Evolutionary conservation across 2,329 filamentous ascomycete genomes (phyloP).

Genomic region (Ophidiomyces ophidiicola): DNA sequence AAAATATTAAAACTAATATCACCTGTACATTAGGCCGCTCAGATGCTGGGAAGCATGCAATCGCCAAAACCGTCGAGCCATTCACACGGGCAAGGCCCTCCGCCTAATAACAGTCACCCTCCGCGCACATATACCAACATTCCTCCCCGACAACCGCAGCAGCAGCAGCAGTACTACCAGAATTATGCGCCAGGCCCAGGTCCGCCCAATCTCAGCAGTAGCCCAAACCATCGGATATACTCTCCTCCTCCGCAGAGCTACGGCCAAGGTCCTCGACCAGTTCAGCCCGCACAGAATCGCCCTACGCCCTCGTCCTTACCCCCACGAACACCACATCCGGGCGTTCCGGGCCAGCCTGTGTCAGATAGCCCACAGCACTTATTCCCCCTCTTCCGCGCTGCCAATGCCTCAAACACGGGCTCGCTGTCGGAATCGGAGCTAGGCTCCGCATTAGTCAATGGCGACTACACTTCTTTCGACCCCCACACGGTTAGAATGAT

Average conservation of each 20-base stretch:
- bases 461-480: slow-evolving; percentile 91
- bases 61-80: slow-evolving; percentile 15
- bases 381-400: slow-evolving; percentile 74
- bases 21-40: slow-evolving; percentile 30
- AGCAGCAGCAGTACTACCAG: slow-evolving; percentile 8
- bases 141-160: background rate
- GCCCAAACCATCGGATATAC: slow-evolving; percentile 29
- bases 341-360: slow-evolving; percentile 28
- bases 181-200: slow-evolving; percentile 23
- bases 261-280: slow-evolving; percentile 40
- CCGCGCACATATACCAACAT: slow-evolving; percentile 1
- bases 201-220: slow-evolving; percentile 19
- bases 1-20: background rate
- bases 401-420: slow-evolving; percentile 67
- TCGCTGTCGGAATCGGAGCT: slow-evolving; percentile 78
- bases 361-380: slow-evolving; percentile 48
- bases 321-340: slow-evolving; percentile 51
- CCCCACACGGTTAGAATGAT: slow-evolving; percentile 93
- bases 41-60: slow-evolving; percentile 32
- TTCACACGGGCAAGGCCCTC: background rate
- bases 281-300: slow-evolving; percentile 42
- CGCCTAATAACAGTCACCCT: slow-evolving; percentile 6
- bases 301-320: slow-evolving; percentile 49
- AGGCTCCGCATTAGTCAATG: slow-evolving; percentile 82
- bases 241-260: slow-evolving; percentile 37